These are phyloP conservation scores for Suhomyces taliae DNA, from an alignment of 1,139 yeast species.

Conservation along the genomic window DNA sequence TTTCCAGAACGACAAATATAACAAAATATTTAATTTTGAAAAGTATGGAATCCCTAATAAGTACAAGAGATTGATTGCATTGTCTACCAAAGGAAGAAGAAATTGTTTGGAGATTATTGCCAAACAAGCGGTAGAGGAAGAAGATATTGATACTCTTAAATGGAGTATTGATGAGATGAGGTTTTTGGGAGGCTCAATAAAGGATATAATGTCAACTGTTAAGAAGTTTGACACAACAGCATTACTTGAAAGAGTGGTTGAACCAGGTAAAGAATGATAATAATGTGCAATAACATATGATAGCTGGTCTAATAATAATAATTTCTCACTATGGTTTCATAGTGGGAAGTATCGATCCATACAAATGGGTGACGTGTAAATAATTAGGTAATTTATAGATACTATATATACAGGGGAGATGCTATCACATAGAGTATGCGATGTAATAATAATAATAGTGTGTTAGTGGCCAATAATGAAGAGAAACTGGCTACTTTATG, in stretches of 20 bases:
- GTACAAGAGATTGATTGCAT: slow-evolving; percentile 14
- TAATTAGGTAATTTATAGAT: slow-evolving; percentile 9
- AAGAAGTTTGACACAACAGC: background rate
- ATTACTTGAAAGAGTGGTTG: background rate
- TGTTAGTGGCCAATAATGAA: too few relatives aligned
- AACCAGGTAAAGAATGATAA: background rate
- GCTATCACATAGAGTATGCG: background rate
- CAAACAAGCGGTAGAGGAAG: slow-evolving; percentile 22
- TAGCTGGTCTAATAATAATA: too few relatives aligned
- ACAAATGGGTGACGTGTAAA: slow-evolving; percentile 6
- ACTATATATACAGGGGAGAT: slow-evolving; percentile 9
- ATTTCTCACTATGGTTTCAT: too few relatives aligned
- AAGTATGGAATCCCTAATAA: slow-evolving; percentile 16
- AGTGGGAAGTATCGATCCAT: too few relatives aligned
- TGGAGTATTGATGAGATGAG: slow-evolving; percentile 41
- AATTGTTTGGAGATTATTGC: slow-evolving; percentile 21
- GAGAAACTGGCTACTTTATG: too few relatives aligned
- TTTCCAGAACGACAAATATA: slow-evolving; percentile 1
- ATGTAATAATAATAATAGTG: too few relatives aligned
- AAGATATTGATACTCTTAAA: slow-evolving; percentile 22
- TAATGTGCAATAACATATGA: too few relatives aligned
- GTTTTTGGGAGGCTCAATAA: slow-evolving; percentile 27
- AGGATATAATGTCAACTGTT: slow-evolving; percentile 19
- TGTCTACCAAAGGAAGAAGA: slow-evolving; percentile 14
- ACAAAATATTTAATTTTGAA: slow-evolving; percentile 13